Evolutionary conservation across 441 rosid species (phyloP).

Genomic region (Gossypium lobatum): DNA sequence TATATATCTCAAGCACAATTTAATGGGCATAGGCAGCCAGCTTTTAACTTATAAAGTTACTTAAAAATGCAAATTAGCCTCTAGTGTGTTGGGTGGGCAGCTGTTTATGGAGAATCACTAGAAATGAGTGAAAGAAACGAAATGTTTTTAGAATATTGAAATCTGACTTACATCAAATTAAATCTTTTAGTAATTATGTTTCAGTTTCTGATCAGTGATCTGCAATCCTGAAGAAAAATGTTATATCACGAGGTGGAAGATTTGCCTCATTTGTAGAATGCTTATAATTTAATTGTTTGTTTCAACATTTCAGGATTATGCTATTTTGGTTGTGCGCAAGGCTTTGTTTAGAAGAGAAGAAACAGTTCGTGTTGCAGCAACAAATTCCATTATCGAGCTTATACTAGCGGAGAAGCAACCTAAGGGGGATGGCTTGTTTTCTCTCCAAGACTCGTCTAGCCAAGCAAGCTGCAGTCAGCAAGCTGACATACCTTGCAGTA

Average conservation of each 20-base stretch:
- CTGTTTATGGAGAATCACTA: not conserved
- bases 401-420: slow-evolving; percentile 63
- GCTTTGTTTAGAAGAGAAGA: slow-evolving; percentile 81
- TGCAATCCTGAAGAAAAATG: not conserved
- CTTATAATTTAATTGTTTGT: not conserved
- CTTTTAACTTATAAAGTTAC: not conserved
- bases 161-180: not conserved
- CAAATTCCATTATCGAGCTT: slow-evolving; percentile 48
- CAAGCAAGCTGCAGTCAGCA: slow-evolving; percentile 88
- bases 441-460: slow-evolving; percentile 74
- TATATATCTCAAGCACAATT: slow-evolving; percentile 19
- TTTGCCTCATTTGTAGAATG: not conserved
- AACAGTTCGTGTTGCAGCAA: slow-evolving; percentile 63
- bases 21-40: not conserved
- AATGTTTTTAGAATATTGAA: not conserved
- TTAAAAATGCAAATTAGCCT: not conserved
- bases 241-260: not conserved
- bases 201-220: slow-evolving; percentile 7
- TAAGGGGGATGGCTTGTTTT: slow-evolving; percentile 36
- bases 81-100: not conserved
- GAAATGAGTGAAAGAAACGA: not conserved
- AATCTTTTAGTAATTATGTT: not conserved
- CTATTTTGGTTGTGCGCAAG: slow-evolving; percentile 66
- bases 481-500: slow-evolving; percentile 36
- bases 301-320: slow-evolving; percentile 47